A percentile compares a stretch with the other conserved stretches of the same genome.
These are phyloP conservation scores for Diaporthe nobilis DNA, from an alignment of 2,329 filamentous ascomycete species.

Conservation along the genomic window DNA sequence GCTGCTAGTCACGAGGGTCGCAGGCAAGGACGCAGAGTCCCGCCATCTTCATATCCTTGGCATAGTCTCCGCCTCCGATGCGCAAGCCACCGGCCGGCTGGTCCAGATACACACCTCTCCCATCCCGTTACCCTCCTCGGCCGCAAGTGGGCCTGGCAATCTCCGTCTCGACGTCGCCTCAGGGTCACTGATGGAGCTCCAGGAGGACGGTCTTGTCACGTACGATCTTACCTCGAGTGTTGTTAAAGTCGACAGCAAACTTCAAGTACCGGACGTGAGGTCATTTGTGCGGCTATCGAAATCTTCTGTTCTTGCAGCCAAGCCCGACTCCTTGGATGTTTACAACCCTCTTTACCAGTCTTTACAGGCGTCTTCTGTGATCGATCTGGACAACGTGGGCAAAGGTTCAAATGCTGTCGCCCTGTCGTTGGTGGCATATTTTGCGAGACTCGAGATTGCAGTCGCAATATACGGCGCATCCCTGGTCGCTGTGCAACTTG, in stretches of 20 bases:
- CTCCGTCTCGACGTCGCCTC: slow-evolving; percentile 73
- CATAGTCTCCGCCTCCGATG: slow-evolving; percentile 38
- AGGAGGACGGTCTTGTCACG: slow-evolving; percentile 66
- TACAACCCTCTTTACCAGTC: slow-evolving; percentile 80
- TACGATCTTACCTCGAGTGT: slow-evolving; percentile 76
- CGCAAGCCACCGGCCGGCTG: slow-evolving; percentile 33
- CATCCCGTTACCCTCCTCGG: slow-evolving; percentile 44
- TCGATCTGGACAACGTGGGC: slow-evolving; percentile 55
- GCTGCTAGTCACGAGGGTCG: slow-evolving; percentile 62
- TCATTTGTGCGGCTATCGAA: slow-evolving; percentile 78
- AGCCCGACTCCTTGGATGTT: slow-evolving; percentile 68
- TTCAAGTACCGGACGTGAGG: slow-evolving; percentile 65
- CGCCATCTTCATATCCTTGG: slow-evolving; percentile 55
- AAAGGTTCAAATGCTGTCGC: slow-evolving; percentile 48
- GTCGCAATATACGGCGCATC: slow-evolving; percentile 75
- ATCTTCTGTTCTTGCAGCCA: slow-evolving; percentile 75
- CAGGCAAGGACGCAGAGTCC: slow-evolving; percentile 45
- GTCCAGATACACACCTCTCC: slow-evolving; percentile 52
- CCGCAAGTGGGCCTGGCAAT: slow-evolving; percentile 41
- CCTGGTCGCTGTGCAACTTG: slow-evolving; percentile 78
- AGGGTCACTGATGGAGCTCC: slow-evolving; percentile 74
- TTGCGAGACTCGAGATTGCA: slow-evolving; percentile 75
- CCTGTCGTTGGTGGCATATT: slow-evolving; percentile 70
- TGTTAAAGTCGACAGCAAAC: slow-evolving; percentile 70
- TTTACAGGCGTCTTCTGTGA: slow-evolving; percentile 64